Evolutionary conservation across 2,329 filamentous ascomycete genomes (phyloP), one percentile per base, ranked within the genome.

Genomic region (Diplocarpon rosae): DNA sequence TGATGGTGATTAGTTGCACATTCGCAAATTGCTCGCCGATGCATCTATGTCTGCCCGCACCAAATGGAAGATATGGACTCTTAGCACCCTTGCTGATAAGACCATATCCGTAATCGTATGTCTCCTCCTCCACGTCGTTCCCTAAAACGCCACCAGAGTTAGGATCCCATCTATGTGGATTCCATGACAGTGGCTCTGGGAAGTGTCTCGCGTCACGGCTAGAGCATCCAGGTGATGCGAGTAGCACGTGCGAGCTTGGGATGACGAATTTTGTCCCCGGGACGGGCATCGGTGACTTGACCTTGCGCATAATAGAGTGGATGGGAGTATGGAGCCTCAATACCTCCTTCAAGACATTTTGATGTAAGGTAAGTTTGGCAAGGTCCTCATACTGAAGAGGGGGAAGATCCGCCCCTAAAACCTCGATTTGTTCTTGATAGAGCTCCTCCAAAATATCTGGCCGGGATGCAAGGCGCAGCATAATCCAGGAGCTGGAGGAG

Each of bases 11-110:
- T 51, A 96, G 71, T 68, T 96, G 90, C 46, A 93, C 73, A 62
- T 93, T 94, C 55, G 90, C 90, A 64, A 95, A 96, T 60, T 95
- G 87, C 72, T 96, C 90, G 53, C 90, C 90, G 60, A 96, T 95
- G 67, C 90, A 96, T 54, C 90, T 75, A 67, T 96, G 90, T 55
- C 90, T 75, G 34, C 90, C 90, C 27, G 89, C 90, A 47, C 90
- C 90, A 61, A 96, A 96, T 1, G 90, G 90, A 38, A 96, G 76
- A 64, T 95, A 96, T 0, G 90, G 89, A 42, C 85, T 93, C 48
- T 78, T 78, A 12, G 86, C 82, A 45, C 90, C 90, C 72, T 95
- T 95, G 72, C 79, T 89, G 54, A 95, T 84, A 40, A 94, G 71
- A 50, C 90, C 90, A 65, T 94, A 95, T 29, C 90, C 90, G 63